Evolutionary conservation across 352 stramenopile genomes (phyloP).

Genomic region (Peronospora belbahrii): DNA sequence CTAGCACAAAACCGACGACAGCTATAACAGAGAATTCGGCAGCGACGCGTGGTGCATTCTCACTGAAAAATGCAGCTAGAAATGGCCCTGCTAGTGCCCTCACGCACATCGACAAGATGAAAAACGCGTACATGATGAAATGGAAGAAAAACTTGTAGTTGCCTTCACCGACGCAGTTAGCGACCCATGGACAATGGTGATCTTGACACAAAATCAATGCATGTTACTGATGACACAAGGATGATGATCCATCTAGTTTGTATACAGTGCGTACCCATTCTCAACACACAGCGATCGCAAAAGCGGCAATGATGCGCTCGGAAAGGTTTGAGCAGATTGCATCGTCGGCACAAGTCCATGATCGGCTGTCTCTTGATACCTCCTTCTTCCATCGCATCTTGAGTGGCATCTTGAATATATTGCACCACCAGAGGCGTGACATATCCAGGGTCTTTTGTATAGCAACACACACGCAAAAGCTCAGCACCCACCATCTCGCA

Average conservation of each 20-base stretch:
- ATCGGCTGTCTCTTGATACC: conserved; percentile 9
- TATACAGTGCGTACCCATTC: conserved; percentile 76
- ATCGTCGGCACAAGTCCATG: conserved; percentile 45
- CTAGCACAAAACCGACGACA: conserved; percentile 69
- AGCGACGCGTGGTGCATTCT: conserved; percentile 9
- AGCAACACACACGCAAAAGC: not conserved
- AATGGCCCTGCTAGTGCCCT: conserved; percentile 50
- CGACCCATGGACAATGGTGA: conserved; percentile 97
- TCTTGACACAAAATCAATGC: conserved; percentile 74
- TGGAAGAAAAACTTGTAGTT: conserved; percentile 88
- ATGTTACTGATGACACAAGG: too few relatives aligned
- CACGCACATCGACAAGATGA: conserved; percentile 55
- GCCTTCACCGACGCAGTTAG: conserved; percentile 70
- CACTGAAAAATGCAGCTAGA: conserved; percentile 21
- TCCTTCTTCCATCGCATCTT: conserved; percentile 53
- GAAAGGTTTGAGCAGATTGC: conserved; percentile 68
- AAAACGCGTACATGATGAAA: conserved; percentile 72
- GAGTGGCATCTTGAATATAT: conserved; percentile 46
- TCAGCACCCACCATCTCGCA: not conserved
- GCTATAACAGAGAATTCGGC: conserved; percentile 33
- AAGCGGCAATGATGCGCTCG: conserved; percentile 82
- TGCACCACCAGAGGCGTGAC: conserved; percentile 59
- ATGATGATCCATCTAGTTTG: too few relatives aligned
- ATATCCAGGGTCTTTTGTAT: conserved; percentile 61
- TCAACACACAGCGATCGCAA: conserved; percentile 77